These are phyloP conservation scores for Gamsiella multidivaricata DNA, from an alignment of 192 early-diverging fungal species.

Conservation along the genomic window DNA sequence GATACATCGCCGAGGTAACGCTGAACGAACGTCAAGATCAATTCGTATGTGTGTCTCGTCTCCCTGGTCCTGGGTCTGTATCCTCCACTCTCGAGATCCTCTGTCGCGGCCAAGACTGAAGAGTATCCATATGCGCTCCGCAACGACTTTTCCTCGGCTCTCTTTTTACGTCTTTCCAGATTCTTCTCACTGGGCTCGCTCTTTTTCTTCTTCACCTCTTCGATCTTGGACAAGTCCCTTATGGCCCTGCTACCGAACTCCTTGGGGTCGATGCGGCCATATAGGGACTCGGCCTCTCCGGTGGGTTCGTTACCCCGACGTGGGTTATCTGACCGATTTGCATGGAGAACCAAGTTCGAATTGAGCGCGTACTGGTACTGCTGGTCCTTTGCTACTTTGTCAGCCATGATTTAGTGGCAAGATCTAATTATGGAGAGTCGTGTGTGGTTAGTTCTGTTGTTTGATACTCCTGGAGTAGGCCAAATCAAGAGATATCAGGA, in stretches of 20 bases:
- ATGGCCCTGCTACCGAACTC: constrained; percentile 86
- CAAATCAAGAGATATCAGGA: too few relatives aligned
- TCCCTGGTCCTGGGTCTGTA: constrained; percentile 94
- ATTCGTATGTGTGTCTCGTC: constrained; percentile 88
- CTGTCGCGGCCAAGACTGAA: constrained; percentile 86
- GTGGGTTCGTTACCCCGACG: constrained; percentile 92
- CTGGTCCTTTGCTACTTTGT: constrained; percentile 71
- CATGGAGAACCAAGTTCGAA: constrained; percentile 95
- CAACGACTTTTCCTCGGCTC: constrained; percentile 70
- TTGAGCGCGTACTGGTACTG: constrained; percentile 90
- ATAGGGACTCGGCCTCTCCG: constrained; percentile 94
- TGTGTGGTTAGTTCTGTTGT: too few relatives aligned
- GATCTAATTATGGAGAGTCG: too few relatives aligned
- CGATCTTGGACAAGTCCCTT: constrained; percentile 71
- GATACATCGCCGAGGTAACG: constrained; percentile 86
- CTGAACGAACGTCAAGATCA: constrained; percentile 87
- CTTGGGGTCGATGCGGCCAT: constrained; percentile 85
- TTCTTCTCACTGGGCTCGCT: constrained; percentile 59
- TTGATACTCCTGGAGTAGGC: too few relatives aligned
- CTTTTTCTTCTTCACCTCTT: constrained; percentile 76
- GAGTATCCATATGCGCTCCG: constrained; percentile 77
- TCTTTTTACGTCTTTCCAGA: constrained; percentile 63
- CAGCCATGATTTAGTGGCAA: constrained; percentile 61
- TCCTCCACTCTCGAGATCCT: constrained; percentile 82
- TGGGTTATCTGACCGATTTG: constrained; percentile 82